Percentiles rank a stretch among this genome's conserved stretches.
Evolutionary conservation across 352 stramenopile genomes (phyloP).

Genomic region (Phytophthora melonis): DNA sequence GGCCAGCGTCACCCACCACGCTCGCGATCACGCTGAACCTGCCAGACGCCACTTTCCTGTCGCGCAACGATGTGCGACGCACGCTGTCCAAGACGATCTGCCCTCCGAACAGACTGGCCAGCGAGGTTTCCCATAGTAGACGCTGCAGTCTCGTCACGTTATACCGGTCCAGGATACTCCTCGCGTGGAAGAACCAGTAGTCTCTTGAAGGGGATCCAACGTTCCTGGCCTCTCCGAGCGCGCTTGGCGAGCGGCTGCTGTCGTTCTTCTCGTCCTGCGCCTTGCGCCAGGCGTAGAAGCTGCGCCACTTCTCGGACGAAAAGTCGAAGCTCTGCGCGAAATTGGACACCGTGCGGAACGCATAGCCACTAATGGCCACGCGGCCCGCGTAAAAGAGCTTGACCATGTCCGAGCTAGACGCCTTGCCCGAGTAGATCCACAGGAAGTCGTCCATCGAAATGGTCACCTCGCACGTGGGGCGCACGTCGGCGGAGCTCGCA

Average conservation of each 20-base stretch:
- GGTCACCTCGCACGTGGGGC: slow-evolving; percentile 76
- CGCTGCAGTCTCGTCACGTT: slow-evolving; percentile 75
- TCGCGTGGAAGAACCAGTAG: slow-evolving; percentile 79
- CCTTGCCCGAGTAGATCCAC: slow-evolving; percentile 89
- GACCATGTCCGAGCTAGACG: slow-evolving; percentile 73
- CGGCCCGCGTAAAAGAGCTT: slow-evolving; percentile 87
- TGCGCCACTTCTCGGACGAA: slow-evolving; percentile 80
- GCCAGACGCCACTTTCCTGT: slow-evolving; percentile 23
- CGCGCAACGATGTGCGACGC: slow-evolving; percentile 21
- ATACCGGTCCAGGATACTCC: slow-evolving; percentile 64
- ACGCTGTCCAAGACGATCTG: slow-evolving; percentile 69
- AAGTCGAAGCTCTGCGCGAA: slow-evolving; percentile 91
- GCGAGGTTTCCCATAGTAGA: slow-evolving; percentile 79
- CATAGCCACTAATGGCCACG: slow-evolving; percentile 81
- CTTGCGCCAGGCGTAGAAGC: slow-evolving; percentile 77
- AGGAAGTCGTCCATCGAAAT: slow-evolving; percentile 91
- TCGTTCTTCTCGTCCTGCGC: slow-evolving; percentile 50
- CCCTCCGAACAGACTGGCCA: slow-evolving; percentile 73
- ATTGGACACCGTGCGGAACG: slow-evolving; percentile 80
- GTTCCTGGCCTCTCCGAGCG: slow-evolving; percentile 53
- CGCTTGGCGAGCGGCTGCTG: slow-evolving; percentile 38
- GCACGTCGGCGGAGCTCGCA: slow-evolving; percentile 45
- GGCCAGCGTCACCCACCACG: slow-evolving; percentile 35
- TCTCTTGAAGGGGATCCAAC: slow-evolving; percentile 68
- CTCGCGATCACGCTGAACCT: slow-evolving; percentile 36